Evolutionary conservation across 23 red algal genomes (phyloP), one percentile per base, ranked within the genome.

Genomic region (Chondrus crispus): DNA sequence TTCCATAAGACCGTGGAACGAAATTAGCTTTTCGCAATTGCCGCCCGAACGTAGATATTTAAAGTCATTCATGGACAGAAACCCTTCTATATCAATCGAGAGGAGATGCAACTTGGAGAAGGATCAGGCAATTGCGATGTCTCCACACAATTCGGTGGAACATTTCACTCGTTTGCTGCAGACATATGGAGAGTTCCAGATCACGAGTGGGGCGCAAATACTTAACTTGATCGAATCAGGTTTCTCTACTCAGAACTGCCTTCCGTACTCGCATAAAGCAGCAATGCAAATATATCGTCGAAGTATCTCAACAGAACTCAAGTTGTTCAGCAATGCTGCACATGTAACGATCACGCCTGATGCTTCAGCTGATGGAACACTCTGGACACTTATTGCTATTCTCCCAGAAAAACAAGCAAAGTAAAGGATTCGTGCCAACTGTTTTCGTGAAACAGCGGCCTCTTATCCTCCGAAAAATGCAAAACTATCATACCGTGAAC

Each of bases 281-380:
- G 13, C 48, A 43, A 46, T 75, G 13, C 12, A 75, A 46, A 46
- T 44, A 7, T 46, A 75, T 20, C 39, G 70, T 44, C 70, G 70
- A 33, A 75, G 70, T 44, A 75, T 39, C 48, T 75, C 70, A 46
- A 44, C 48, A 9, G 70, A 75, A 42, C 11, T 75, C 39, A 55
- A 55, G 5, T 75, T 37, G 70, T 5, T 44, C 22, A 8, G 39
- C 9, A 75, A 75, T 42, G 70, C 37, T 41, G 6, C 43, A 7
- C 73, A 47, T n/a, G 70, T 75, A 12, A 75, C 70, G 7, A 75
- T 75, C 16, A 75, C 48, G 70, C 70, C 70, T 20, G 70, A 46
- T 22, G 35, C 48, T 43, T 75, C 70, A 7, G 70, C 13, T 46
- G 70, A 39, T 47, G 73, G 73, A 78, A 78, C 24, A 48, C 22